phyloP scores from a whole-genome alignment of 2,329 filamentous ascomycete species.

The Pezicula neosporulosa region DNA sequence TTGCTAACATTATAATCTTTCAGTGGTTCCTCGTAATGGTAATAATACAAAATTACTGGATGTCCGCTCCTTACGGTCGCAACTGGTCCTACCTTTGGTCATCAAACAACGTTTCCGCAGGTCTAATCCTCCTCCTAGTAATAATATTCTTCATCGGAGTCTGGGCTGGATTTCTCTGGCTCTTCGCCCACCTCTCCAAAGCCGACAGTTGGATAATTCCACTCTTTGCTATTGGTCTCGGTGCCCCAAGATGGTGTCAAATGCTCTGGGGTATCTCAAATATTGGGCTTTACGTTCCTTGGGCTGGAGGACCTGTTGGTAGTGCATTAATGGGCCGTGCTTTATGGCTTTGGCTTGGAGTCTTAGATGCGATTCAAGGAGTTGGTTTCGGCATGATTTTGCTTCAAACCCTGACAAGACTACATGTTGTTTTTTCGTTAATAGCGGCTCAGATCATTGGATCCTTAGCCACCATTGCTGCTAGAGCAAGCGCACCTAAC shows the following conservation, averaged over 20 bases:
- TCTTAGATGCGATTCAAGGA: constrained; percentile 62
- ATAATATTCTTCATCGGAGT: constrained; percentile 50
- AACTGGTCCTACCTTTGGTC: constrained; percentile 52
- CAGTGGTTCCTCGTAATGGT: constrained; percentile 62
- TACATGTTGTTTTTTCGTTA: constrained; percentile 61
- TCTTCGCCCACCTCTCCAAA: constrained; percentile 52
- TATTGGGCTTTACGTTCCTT: constrained; percentile 59
- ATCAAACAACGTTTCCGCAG: constrained; percentile 42
- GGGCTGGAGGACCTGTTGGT: constrained; percentile 51
- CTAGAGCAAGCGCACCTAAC: constrained; percentile 57
- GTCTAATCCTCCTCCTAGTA: constrained; percentile 54
- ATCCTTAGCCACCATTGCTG: constrained; percentile 58
- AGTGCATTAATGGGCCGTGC: constrained; percentile 53
- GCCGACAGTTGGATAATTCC: constrained; percentile 64
- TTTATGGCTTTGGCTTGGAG: constrained; percentile 65
- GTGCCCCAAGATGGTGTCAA: constrained; percentile 63
- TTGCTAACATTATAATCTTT: neutral
- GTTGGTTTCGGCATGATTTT: constrained; percentile 68
- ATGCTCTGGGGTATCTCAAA: constrained; percentile 63
- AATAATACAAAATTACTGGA: constrained; percentile 64
- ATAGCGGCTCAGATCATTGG: constrained; percentile 60
- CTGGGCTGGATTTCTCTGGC: constrained; percentile 50
- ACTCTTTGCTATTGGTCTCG: constrained; percentile 64
- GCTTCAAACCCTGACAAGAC: constrained; percentile 59
- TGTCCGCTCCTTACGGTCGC: constrained; percentile 62